A percentile compares a stretch with the other conserved stretches of the same genome.
Evolutionary conservation across 176 grass and related monocot species (phyloP).

Genomic region (Carex scoparia): DNA sequence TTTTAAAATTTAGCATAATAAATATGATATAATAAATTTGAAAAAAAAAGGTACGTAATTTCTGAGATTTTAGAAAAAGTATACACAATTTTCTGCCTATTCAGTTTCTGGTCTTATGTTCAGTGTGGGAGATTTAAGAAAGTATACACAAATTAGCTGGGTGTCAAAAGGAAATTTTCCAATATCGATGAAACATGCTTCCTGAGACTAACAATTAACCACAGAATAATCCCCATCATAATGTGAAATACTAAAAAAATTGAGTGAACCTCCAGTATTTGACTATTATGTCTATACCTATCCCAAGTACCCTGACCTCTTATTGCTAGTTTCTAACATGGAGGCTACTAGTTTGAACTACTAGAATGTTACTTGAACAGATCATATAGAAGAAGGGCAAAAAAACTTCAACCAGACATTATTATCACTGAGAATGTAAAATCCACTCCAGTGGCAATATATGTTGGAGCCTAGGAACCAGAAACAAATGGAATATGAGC

Average conservation of each 20-base stretch:
- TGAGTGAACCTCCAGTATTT: background rate
- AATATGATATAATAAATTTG: no score
- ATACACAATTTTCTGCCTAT: no score
- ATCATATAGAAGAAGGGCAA: background rate
- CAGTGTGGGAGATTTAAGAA: background rate
- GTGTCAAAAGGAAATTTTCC: background rate
- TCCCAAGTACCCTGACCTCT: background rate
- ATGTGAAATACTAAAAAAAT: background rate
- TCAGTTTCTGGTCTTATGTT: no score
- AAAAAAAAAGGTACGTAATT: no score
- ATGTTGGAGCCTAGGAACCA: slow-evolving; percentile 35
- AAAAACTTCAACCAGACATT: background rate
- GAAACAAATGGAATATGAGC: slow-evolving; percentile 69
- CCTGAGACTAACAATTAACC: background rate
- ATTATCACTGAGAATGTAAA: background rate
- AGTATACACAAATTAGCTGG: background rate
- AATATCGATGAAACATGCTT: background rate
- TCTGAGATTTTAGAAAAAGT: no score
- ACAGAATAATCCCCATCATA: background rate
- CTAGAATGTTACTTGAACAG: background rate
- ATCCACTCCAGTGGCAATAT: background rate
- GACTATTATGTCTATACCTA: background rate
- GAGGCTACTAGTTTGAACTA: background rate
- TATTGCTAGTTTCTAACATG: slow-evolving; percentile 2
- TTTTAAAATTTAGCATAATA: no score